Evolutionary conservation across 116 monocot genomes (phyloP), one percentile per base, ranked within the genome.

Genomic region (Posidonia oceanica): DNA sequence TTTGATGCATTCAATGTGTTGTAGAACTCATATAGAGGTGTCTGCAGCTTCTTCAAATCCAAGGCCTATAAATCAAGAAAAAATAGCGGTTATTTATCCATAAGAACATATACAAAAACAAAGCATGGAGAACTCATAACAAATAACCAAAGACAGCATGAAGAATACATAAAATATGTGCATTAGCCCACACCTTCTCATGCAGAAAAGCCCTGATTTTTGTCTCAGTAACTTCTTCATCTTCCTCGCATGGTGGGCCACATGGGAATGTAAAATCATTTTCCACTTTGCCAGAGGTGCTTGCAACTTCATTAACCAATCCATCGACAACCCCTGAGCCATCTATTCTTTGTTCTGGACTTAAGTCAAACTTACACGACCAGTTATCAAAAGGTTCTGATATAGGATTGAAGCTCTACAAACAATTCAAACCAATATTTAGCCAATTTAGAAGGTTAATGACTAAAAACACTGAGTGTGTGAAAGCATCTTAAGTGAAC

Each of bases 21-120:
- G 80, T 80, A 89, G 76, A 98, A 89, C 64, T 94, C 92, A 51
- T 89, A 91, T 38, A 97, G 71, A 70, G 97, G 91, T 71, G 97
- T 87, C 76, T 90, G 92, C 71, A 98, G 75, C 73, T 90, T 98
- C 82, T 87, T 92, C 69, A 98, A 74, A 68, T 98, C 97, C 79
- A 89, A 67, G 22, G 92, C 97, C 97, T 96, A 70, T 39, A 1
- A 67, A 14, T 12, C 3, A 60, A 29, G 29, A 29, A 13, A 15
- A n/a, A 60, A 61, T 7, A 71, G 38, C 12, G 36, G n/a, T 40
- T 36, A 65, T 16, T 22, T 29, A 17, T 5, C 40, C 17, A 48
- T 48, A 48, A 48, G 48, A 48, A 48, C 5, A 48, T 48, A 53
- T 44, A n/a, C 18, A 48, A 7, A 48, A 48, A 29, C 13, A 21